These are phyloP conservation scores for Suhomyces sp. DNA, from an alignment of 805 yeast genomes.

Conservation along the genomic window DNA sequence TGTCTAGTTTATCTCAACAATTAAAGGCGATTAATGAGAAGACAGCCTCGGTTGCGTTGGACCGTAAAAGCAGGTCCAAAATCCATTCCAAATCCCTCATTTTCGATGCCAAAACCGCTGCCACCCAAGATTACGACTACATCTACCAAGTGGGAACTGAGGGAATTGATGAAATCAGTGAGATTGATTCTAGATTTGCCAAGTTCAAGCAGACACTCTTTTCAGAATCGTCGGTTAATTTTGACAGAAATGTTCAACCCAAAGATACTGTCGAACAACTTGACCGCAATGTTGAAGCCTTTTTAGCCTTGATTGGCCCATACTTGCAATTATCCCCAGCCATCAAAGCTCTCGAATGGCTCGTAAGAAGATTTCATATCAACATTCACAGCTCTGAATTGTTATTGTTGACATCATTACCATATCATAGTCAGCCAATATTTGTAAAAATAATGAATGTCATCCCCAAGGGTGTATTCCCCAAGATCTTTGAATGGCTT, in stretches of 20 bases:
- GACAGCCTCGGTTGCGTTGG: constrained; percentile 72
- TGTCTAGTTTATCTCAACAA: constrained; percentile 76
- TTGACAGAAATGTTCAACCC: constrained; percentile 81
- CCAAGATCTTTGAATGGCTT: constrained; percentile 77
- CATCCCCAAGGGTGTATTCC: constrained; percentile 56
- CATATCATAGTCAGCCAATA: constrained; percentile 72
- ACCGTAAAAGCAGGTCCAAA: constrained; percentile 81
- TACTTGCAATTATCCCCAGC: constrained; percentile 75
- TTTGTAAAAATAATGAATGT: constrained; percentile 76
- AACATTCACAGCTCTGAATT: constrained; percentile 77
- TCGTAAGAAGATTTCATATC: constrained; percentile 83
- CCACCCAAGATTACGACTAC: constrained; percentile 89
- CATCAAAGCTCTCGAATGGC: constrained; percentile 87
- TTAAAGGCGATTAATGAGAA: constrained; percentile 64
- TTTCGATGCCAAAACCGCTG: constrained; percentile 82
- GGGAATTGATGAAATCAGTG: constrained; percentile 69
- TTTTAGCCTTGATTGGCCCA: constrained; percentile 70
- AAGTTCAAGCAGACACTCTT: constrained; percentile 72
- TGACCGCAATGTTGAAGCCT: constrained; percentile 71
- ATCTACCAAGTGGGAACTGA: constrained; percentile 69
- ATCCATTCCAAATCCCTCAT: constrained; percentile 86
- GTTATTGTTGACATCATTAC: constrained; percentile 67
- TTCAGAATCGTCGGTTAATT: constrained; percentile 71
- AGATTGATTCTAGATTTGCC: constrained; percentile 71
- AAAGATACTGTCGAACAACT: constrained; percentile 73